Evolutionary conservation across 208 protist species (phyloP).

Genomic region (Wallacemonas sp.): DNA sequence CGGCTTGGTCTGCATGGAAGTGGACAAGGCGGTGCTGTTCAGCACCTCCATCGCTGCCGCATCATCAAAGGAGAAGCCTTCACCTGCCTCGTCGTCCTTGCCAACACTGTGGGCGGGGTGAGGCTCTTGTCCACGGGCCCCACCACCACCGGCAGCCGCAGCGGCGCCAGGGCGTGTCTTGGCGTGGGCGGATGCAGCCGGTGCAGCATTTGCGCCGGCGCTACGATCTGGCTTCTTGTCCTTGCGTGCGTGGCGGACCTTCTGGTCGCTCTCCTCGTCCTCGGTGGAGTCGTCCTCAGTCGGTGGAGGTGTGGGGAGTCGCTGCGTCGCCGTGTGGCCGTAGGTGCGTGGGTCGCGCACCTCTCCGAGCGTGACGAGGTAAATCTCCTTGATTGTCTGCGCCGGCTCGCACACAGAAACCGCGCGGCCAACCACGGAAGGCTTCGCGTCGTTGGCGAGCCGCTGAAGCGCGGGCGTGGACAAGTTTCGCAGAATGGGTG

Average conservation of each 20-base stretch:
- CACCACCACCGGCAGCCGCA: not conserved
- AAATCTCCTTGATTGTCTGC: constrained; percentile 73
- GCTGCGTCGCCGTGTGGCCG: constrained; percentile 44
- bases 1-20: not conserved
- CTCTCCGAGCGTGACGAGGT: constrained; percentile 58
- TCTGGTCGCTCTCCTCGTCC: constrained; percentile 22
- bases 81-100: not conserved
- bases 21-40: not conserved
- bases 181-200: not conserved
- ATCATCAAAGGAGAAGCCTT: constrained; percentile 5
- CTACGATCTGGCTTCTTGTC: constrained; percentile 11
- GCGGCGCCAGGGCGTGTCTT: constrained; percentile 1
- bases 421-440: constrained; percentile 61
- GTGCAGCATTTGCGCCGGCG: not conserved
- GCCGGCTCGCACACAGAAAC: constrained; percentile 72
- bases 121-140: too few species aligned
- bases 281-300: constrained; percentile 20
- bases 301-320: constrained; percentile 39
- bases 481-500: constrained; percentile 70
- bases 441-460: constrained; percentile 51
- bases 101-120: too few species aligned
- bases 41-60: not conserved
- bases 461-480: constrained; percentile 39
- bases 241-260: constrained; percentile 10
- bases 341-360: constrained; percentile 74